Evolutionary conservation across 2,329 filamentous ascomycete genomes (phyloP).

Genomic region (Neofusicoccum parvum): DNA sequence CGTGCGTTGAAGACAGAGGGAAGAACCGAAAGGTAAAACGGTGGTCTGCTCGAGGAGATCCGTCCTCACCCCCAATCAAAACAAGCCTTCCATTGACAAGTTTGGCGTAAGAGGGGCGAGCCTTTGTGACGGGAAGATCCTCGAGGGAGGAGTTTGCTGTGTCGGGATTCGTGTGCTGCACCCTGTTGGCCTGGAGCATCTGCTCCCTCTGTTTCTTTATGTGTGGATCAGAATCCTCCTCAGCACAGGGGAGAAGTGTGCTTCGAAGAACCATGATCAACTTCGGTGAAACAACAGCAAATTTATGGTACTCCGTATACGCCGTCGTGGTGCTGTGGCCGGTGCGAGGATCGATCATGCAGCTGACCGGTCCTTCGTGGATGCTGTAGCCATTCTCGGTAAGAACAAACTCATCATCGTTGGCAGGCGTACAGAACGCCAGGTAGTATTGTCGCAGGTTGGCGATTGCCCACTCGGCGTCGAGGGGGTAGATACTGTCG

Average conservation of each 20-base stretch:
- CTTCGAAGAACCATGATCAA: constrained; percentile 30
- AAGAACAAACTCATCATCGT: constrained; percentile 37
- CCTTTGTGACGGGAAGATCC: constrained; percentile 23
- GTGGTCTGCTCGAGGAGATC: neutral
- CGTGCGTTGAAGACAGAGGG: constrained; percentile 7
- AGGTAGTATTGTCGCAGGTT: constrained; percentile 34
- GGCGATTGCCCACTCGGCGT: constrained; percentile 34
- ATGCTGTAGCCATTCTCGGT: constrained; percentile 37
- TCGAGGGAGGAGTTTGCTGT: constrained; percentile 22
- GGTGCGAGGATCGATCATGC: neutral
- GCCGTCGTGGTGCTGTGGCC: constrained; percentile 1
- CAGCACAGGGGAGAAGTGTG: constrained; percentile 24
- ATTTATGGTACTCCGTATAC: constrained; percentile 26
- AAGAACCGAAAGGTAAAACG: constrained; percentile 17
- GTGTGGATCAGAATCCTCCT: constrained; percentile 23
- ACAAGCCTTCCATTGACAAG: neutral
- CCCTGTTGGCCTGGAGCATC: neutral
- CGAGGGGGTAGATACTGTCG: constrained; percentile 31
- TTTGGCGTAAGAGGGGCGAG: constrained; percentile 21
- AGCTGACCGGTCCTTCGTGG: constrained; percentile 32
- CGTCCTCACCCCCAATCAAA: neutral
- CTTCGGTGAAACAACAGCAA: constrained; percentile 27
- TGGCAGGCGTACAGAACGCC: constrained; percentile 33
- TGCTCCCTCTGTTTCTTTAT: neutral
- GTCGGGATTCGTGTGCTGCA: neutral